Percentiles rank a stretch among this genome's conserved stretches.
Evolutionary conservation across 2,329 filamentous ascomycete species (phyloP).

Genomic region (Bipolaris cookei): DNA sequence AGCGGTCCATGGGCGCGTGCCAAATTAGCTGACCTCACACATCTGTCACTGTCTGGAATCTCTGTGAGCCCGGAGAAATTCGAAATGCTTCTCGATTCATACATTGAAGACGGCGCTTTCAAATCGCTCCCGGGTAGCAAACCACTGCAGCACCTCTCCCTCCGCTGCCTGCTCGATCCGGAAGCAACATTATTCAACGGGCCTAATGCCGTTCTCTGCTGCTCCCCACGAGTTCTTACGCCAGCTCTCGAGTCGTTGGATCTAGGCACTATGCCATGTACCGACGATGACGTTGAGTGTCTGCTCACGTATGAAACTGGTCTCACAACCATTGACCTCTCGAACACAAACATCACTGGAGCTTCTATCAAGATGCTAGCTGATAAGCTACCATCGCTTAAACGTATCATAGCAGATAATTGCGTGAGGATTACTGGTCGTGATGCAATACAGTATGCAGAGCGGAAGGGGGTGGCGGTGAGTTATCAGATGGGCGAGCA

Average conservation of each 20-base stretch:
- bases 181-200: slow-evolving; percentile 8
- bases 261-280: slow-evolving; percentile 23
- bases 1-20: background rate
- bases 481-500: slow-evolving; percentile 29
- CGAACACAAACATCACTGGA: slow-evolving; percentile 49
- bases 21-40: slow-evolving; percentile 14
- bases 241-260: slow-evolving; percentile 23
- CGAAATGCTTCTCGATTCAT: background rate
- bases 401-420: slow-evolving; percentile 42
- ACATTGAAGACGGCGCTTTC: background rate
- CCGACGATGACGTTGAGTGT: slow-evolving; percentile 42
- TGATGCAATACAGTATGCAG: slow-evolving; percentile 53
- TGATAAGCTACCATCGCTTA: slow-evolving; percentile 34
- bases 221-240: slow-evolving; percentile 35
- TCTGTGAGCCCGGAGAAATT: background rate
- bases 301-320: slow-evolving; percentile 29
- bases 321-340: slow-evolving; percentile 44
- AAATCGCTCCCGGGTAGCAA: background rate
- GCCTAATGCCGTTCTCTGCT: slow-evolving; percentile 13
- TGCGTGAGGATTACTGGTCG: slow-evolving; percentile 44
- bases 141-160: background rate
- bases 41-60: slow-evolving; percentile 27
- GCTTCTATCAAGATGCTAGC: slow-evolving; percentile 50
- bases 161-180: slow-evolving; percentile 4
- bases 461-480: slow-evolving; percentile 40